These are phyloP conservation scores for Rhodofomes roseus DNA, from an alignment of 1,284 basidiomycete genomes.

Conservation along the genomic window DNA sequence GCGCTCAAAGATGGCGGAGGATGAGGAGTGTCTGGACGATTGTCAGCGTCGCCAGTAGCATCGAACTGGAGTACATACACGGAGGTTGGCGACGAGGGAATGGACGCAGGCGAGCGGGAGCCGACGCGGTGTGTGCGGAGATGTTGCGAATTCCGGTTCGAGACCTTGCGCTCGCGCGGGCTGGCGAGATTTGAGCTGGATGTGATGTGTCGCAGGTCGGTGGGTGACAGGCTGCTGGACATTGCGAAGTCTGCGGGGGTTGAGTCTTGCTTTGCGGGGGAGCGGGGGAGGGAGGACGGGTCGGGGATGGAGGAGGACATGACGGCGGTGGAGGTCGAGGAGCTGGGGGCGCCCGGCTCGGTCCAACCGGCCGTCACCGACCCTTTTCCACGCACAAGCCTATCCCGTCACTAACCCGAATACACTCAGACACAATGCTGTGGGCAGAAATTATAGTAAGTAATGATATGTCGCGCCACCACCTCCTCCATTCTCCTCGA, in stretches of 20 bases:
- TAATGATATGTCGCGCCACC: no score
- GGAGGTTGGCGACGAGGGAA: constrained; percentile 73
- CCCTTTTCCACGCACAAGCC: neutral
- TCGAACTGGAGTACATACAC: constrained; percentile 46
- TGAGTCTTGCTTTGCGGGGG: neutral
- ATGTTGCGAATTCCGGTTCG: constrained; percentile 40
- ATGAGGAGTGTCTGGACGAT: constrained; percentile 61
- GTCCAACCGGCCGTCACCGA: no score
- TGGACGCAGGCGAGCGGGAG: constrained; percentile 61
- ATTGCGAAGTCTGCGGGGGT: neutral
- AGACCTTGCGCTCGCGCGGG: constrained; percentile 37
- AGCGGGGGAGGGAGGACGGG: neutral
- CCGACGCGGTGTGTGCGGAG: constrained; percentile 47
- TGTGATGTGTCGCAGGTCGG: constrained; percentile 42
- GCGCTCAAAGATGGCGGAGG: constrained; percentile 78
- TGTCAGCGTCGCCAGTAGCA: neutral
- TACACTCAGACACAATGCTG: neutral
- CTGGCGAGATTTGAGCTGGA: constrained; percentile 39
- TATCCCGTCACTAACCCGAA: neutral
- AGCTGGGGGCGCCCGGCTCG: no score
- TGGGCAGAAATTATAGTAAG: no score
- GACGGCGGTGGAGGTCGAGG: neutral
- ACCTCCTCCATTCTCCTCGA: neutral
- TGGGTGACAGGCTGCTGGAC: constrained; percentile 17
- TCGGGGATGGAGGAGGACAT: neutral